A percentile compares a stretch with the other conserved stretches of the same genome.
Conservation (phyloP, 2,329 filamentous ascomycete species). For the Colletotrichum scovillei region DNA sequence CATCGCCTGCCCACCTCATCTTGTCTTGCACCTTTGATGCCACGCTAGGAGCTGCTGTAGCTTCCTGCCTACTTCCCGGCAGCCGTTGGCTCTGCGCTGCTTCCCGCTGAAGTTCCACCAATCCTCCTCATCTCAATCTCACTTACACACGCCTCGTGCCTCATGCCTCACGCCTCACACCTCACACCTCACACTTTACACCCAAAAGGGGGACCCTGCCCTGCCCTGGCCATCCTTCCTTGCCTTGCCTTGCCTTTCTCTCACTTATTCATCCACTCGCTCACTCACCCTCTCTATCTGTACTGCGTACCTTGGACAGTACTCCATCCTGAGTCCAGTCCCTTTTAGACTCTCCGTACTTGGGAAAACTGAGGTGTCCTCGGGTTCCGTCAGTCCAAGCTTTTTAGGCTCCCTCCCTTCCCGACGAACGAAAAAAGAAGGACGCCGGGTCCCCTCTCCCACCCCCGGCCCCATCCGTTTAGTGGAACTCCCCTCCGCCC, state of each 20-base stretch:
- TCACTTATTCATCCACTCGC: neutral
- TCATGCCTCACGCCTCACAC: too few species aligned
- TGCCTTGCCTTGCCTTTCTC: neutral
- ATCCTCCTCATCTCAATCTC: conserved; percentile 6
- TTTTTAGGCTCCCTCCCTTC: conserved; percentile 30
- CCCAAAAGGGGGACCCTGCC: neutral
- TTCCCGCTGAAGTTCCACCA: neutral
- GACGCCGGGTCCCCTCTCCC: conserved; percentile 25
- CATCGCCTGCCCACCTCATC: neutral
- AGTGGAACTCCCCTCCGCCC: conserved; percentile 31
- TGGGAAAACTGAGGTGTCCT: neutral
- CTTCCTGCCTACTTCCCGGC: neutral
- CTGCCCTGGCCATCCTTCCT: neutral
- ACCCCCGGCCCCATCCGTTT: conserved; percentile 30
- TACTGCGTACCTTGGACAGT: too few species aligned
- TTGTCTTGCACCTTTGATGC: neutral
- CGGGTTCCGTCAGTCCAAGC: conserved; percentile 32
- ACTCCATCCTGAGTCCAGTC: neutral
- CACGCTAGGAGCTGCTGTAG: neutral
- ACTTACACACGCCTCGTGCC: neutral
- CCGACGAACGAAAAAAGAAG: conserved; percentile 18
- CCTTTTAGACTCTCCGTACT: neutral
- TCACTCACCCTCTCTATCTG: too few species aligned
- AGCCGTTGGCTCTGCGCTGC: neutral
- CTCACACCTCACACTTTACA: neutral